These are phyloP conservation scores for Linum trigynum DNA, from an alignment of 345 rosid genomes.

Conservation along the genomic window DNA sequence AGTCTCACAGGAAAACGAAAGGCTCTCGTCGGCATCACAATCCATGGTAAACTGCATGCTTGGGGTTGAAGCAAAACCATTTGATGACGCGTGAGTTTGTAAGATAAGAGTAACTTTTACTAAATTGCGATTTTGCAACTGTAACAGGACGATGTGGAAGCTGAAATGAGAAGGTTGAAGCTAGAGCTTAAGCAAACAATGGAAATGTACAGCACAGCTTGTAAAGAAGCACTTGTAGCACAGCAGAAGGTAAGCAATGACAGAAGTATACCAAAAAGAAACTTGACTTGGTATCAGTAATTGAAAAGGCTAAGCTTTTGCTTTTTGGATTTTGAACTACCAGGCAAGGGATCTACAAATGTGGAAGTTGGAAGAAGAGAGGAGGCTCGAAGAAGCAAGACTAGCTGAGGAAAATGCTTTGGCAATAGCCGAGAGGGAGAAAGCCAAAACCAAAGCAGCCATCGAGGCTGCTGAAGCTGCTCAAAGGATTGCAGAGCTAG, in stretches of 20 bases:
- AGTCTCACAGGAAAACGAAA: slow-evolving; percentile 42
- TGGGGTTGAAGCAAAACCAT: neutral
- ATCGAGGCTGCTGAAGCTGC: neutral
- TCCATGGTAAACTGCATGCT: slow-evolving; percentile 26
- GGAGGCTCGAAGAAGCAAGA: neutral
- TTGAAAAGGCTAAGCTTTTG: neutral
- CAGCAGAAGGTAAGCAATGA: neutral
- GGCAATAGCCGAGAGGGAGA: neutral
- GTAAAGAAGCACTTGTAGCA: neutral
- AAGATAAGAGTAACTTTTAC: too few relatives aligned
- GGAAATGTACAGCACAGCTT: slow-evolving; percentile 5
- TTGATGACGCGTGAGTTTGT: too few relatives aligned
- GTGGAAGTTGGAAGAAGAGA: neutral
- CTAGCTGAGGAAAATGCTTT: neutral
- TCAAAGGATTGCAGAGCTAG: neutral
- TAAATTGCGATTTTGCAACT: too few relatives aligned
- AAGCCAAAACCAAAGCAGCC: neutral
- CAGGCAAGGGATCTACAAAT: neutral
- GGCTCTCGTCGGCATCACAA: slow-evolving; percentile 33
- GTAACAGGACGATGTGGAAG: neutral
- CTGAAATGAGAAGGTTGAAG: neutral
- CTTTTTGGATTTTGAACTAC: neutral
- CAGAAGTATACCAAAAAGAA: too few relatives aligned
- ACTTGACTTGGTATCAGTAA: neutral
- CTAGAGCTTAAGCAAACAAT: neutral